Conservation (phyloP, 2,329 filamentous ascomycete species). For the Bipolaris gigantea region DNA sequence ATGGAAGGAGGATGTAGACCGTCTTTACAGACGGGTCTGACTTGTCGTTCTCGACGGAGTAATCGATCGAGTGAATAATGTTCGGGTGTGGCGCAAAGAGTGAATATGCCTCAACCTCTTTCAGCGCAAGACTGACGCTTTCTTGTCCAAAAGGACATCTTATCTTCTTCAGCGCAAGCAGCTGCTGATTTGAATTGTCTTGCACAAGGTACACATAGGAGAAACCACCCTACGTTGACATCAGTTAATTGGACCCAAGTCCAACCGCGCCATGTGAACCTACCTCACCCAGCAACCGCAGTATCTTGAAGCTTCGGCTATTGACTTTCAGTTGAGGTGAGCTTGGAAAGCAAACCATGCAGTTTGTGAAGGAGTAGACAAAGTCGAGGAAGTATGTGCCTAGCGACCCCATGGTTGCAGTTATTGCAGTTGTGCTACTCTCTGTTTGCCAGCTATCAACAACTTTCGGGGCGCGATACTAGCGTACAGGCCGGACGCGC, state of each 20-base stretch:
- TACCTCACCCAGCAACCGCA: slow-evolving; percentile 90
- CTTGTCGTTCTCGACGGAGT: slow-evolving; percentile 75
- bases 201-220: slow-evolving; percentile 99
- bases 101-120: slow-evolving; percentile 95
- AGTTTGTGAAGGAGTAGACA: slow-evolving; percentile 89
- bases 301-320: slow-evolving; percentile 90
- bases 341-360: slow-evolving; percentile 93
- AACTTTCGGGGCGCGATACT: slow-evolving; percentile 20
- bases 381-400: slow-evolving; percentile 76
- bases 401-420: slow-evolving; percentile 37
- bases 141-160: slow-evolving; percentile 97
- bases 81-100: slow-evolving; percentile 81
- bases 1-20: slow-evolving; percentile 93
- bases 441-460: slow-evolving; percentile 20
- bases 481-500: slow-evolving; percentile 12
- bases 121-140: slow-evolving; percentile 90
- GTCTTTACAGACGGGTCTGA: slow-evolving; percentile 76
- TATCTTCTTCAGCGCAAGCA: slow-evolving; percentile 98
- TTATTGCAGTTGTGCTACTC: slow-evolving; percentile 4
- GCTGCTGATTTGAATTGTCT: slow-evolving; percentile 77
- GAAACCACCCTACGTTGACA: slow-evolving; percentile 74
- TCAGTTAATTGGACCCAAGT: slow-evolving; percentile 4
- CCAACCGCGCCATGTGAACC: slow-evolving; percentile 22
- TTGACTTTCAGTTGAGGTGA: slow-evolving; percentile 96
- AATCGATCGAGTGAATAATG: slow-evolving; percentile 85